Percentiles rank a stretch among this genome's conserved stretches.
These are phyloP conservation scores for Pyricularia pennisetigena DNA, from an alignment of 2,329 filamentous ascomycete species.

Conservation along the genomic window DNA sequence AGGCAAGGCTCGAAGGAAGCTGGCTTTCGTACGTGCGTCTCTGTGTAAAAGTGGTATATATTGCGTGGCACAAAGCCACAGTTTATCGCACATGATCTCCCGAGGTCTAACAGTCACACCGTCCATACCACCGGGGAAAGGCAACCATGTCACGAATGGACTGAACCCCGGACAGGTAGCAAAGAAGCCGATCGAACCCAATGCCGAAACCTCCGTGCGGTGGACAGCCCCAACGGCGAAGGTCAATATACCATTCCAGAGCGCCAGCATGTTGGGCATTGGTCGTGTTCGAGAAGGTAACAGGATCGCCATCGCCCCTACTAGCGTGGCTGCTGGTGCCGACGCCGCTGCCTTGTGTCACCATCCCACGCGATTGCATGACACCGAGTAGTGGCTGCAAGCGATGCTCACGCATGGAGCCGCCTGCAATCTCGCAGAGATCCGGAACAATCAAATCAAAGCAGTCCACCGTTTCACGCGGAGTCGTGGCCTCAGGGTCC, in stretches of 20 bases:
- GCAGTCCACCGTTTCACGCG: conserved; percentile 60
- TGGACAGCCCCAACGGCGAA: conserved; percentile 82
- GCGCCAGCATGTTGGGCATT: conserved; percentile 17
- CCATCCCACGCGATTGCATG: conserved; percentile 61
- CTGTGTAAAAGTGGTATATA: background rate
- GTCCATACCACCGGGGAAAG: conserved; percentile 67
- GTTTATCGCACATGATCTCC: conserved; percentile 2
- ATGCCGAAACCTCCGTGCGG: conserved; percentile 87
- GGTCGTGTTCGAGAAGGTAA: conserved; percentile 8
- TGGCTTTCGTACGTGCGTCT: background rate
- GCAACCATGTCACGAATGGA: conserved; percentile 80
- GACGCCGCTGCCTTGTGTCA: conserved; percentile 15
- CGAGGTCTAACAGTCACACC: conserved; percentile 43
- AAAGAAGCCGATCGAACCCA: conserved; percentile 78
- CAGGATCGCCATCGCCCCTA: conserved; percentile 14
- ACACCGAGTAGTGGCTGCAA: conserved; percentile 55
- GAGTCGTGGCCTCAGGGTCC: background rate
- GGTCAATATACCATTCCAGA: conserved; percentile 79
- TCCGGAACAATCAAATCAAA: conserved; percentile 86
- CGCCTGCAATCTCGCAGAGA: conserved; percentile 77
- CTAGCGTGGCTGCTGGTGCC: conserved; percentile 15
- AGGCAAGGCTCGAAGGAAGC: background rate
- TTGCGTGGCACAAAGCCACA: conserved; percentile 1
- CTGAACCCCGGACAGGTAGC: conserved; percentile 71
- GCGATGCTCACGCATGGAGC: conserved; percentile 81